Percentiles rank a stretch among this genome's conserved stretches.
phyloP scores from a whole-genome alignment of 73 alveolate species.

The Urostyla sp. region DNA sequence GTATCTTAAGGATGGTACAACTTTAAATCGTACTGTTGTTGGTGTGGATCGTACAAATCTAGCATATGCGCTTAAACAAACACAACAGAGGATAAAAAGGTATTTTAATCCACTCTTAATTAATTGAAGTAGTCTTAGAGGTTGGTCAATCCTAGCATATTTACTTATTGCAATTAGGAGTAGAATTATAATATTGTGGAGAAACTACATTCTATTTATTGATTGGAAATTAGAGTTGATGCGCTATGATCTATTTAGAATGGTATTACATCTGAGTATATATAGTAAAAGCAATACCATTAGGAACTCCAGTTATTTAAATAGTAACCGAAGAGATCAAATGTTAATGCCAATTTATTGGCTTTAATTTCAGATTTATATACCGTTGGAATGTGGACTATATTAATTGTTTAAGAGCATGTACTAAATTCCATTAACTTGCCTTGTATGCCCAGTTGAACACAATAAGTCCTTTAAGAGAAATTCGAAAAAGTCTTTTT shows the following conservation, averaged over 20 bases:
- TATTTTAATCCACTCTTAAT: not conserved
- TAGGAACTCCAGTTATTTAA: not conserved
- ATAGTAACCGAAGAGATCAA: constrained; percentile 27
- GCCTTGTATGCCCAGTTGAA: not conserved
- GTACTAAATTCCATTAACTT: not conserved
- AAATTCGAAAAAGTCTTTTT: constrained; percentile 23
- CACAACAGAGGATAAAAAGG: not conserved
- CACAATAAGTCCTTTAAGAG: not conserved
- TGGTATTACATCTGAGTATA: constrained; percentile 9
- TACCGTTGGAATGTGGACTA: constrained; percentile 29
- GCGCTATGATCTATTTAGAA: constrained; percentile 12
- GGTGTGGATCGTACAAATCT: not conserved
- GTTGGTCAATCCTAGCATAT: constrained; percentile 27
- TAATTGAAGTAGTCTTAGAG: constrained; percentile 34
- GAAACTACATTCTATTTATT: constrained; percentile 7
- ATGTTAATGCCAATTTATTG: not conserved
- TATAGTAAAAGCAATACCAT: constrained; percentile 49
- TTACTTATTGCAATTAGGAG: not conserved
- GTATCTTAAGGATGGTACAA: constrained; percentile 19
- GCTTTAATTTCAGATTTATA: not conserved
- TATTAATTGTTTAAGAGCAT: not conserved
- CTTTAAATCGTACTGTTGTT: not conserved
- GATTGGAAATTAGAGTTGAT: not conserved
- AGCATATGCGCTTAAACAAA: constrained; percentile 32
- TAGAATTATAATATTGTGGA: not conserved